Percentiles rank a stretch among this genome's conserved stretches.
These are phyloP conservation scores for Umbilicus rupestris DNA, from an alignment of 164 flowering plant species.

Conservation along the genomic window DNA sequence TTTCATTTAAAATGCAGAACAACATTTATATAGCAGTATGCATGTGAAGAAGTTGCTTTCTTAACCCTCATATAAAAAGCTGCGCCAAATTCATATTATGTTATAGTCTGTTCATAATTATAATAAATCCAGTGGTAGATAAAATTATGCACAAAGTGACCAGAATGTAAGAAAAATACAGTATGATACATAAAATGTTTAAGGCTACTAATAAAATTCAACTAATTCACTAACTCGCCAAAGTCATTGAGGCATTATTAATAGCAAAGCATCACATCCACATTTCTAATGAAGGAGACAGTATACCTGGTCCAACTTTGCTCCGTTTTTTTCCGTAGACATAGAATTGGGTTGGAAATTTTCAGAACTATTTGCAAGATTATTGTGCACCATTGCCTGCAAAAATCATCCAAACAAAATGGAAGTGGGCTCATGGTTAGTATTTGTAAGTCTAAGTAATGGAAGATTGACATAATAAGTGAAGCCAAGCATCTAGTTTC, in stretches of 20 bases:
- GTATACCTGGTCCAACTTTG: constrained; percentile 1
- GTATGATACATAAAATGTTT: not conserved
- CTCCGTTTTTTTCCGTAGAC: not conserved
- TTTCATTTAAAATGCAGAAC: not conserved
- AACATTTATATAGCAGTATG: not conserved
- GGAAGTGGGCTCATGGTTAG: not conserved
- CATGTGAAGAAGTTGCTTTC: not conserved
- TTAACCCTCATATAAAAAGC: not conserved
- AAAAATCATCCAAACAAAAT: not conserved
- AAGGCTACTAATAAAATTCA: not conserved
- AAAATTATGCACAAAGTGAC: not conserved
- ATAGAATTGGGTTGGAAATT: not conserved
- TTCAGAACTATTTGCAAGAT: not conserved
- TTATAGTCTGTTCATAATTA: not conserved
- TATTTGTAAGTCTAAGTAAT: not conserved
- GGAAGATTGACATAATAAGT: not conserved
- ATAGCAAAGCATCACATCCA: not conserved
- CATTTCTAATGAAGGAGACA: not conserved
- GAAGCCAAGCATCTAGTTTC: not conserved
- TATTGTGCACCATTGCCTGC: constrained; percentile 4
- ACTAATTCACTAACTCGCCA: not conserved
- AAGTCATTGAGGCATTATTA: not conserved
- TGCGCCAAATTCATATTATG: not conserved
- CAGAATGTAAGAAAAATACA: too few relatives aligned
- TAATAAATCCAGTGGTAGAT: not conserved